phyloP scores from a whole-genome alignment of 208 protist genomes.

The Leishmania amazonensis region DNA sequence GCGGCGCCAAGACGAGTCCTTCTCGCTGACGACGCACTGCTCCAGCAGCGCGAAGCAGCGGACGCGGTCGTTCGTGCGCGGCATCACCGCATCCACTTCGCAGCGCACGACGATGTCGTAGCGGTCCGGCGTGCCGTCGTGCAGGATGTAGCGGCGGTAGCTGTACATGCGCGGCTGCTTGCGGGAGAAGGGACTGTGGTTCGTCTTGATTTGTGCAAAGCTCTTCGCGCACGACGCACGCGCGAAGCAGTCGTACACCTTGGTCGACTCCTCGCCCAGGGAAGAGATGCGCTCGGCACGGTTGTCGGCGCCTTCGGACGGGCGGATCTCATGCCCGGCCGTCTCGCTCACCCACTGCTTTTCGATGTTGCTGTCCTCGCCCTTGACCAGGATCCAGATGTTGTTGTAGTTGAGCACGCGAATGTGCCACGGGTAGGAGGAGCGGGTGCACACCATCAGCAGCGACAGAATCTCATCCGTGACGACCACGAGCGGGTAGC shows the following conservation, averaged over 20 bases:
- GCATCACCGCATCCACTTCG: constrained; percentile 75
- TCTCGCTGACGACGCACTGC: constrained; percentile 44
- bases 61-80: constrained; percentile 45
- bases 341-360: constrained; percentile 91
- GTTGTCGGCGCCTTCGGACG: constrained; percentile 63
- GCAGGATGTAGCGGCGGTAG: constrained; percentile 84
- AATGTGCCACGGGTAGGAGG: constrained; percentile 88
- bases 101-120: constrained; percentile 90
- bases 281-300: constrained; percentile 55
- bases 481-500: constrained; percentile 65
- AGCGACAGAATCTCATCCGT: constrained; percentile 83
- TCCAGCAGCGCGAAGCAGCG: constrained; percentile 88
- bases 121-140: constrained; percentile 56
- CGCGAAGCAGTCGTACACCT: constrained; percentile 74
- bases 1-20: constrained; percentile 56
- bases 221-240: constrained; percentile 53
- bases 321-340: constrained; percentile 41
- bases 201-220: constrained; percentile 47
- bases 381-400: constrained; percentile 68
- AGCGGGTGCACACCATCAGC: constrained; percentile 79
- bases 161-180: constrained; percentile 81
- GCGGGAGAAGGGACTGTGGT: constrained; percentile 63
- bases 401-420: constrained; percentile 45
- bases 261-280: constrained; percentile 77
- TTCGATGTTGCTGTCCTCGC: constrained; percentile 55